Percentiles rank a stretch among this genome's conserved stretches.
Evolutionary conservation across 164 flowering plant species (phyloP).

Genomic region (Stephania cephalantha): DNA sequence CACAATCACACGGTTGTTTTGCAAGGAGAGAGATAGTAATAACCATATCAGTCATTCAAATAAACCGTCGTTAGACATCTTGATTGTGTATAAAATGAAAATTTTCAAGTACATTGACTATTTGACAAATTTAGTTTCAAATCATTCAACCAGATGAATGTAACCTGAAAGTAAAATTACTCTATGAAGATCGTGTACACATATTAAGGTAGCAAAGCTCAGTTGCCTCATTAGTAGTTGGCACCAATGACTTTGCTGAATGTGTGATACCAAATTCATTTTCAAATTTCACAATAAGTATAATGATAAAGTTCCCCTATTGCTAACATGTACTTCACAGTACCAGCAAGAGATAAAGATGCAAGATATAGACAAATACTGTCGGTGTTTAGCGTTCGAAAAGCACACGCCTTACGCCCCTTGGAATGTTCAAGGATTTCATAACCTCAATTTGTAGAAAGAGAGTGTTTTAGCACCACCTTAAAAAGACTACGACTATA

Average conservation of each 20-base stretch:
- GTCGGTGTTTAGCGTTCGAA: slow-evolving; percentile 81
- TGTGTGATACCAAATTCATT: background rate
- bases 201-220: background rate
- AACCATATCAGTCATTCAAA: background rate
- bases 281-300: background rate
- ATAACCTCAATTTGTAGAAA: slow-evolving; percentile 56
- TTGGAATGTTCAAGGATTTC: slow-evolving; percentile 68
- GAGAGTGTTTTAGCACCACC: background rate
- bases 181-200: background rate
- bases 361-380: slow-evolving; percentile 28
- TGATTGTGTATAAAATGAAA: background rate
- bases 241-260: background rate
- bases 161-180: background rate
- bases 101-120: background rate
- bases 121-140: background rate
- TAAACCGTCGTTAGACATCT: background rate
- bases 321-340: background rate
- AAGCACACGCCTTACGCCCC: slow-evolving; percentile 66
- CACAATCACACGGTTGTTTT: no score
- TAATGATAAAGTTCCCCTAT: background rate
- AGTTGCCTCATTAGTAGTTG: background rate
- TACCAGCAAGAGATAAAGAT: background rate
- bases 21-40: background rate
- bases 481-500: background rate
- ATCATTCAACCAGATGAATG: background rate